A percentile compares a stretch with the other conserved stretches of the same genome.
Conservation (phyloP, 2,329 filamentous ascomycete genomes). For the Dactylellina sp. region DNA sequence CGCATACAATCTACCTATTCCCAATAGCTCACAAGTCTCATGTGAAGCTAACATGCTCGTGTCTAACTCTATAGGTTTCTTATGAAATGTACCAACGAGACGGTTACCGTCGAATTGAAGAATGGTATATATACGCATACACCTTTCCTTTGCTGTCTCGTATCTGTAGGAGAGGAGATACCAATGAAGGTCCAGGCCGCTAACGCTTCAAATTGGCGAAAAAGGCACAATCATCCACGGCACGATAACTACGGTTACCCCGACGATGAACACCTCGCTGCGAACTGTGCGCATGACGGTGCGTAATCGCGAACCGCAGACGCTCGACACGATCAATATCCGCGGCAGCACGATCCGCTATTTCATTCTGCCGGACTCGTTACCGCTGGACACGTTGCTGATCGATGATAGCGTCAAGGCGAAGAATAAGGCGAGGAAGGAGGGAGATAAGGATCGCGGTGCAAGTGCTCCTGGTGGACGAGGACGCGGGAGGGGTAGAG, state of each 20-base stretch:
- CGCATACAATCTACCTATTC: too few species aligned
- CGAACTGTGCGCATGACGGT: slow-evolving; percentile 97
- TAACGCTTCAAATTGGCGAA: too few species aligned
- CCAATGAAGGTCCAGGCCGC: too few species aligned
- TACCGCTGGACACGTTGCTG: slow-evolving; percentile 92
- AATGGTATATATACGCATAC: slow-evolving; percentile 74
- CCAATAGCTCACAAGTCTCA: too few species aligned
- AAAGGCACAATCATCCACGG: slow-evolving; percentile 93
- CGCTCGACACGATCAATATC: slow-evolving; percentile 95
- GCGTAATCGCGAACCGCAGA: slow-evolving; percentile 85
- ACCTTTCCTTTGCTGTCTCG: slow-evolving; percentile 14
- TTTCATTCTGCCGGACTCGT: slow-evolving; percentile 93
- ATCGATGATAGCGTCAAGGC: slow-evolving; percentile 98
- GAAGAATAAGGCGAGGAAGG: slow-evolving; percentile 99
- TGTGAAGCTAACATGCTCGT: too few species aligned
- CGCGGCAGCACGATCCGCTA: slow-evolving; percentile 96
- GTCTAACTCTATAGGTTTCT: slow-evolving; percentile 77
- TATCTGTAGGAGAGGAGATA: too few species aligned
- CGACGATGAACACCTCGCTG: slow-evolving; percentile 97
- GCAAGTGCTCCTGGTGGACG: slow-evolving; percentile 68
- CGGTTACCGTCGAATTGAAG: slow-evolving; percentile 97
- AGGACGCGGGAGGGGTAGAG: slow-evolving; percentile 65
- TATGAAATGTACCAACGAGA: slow-evolving; percentile 99
- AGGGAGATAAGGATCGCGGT: slow-evolving; percentile 72
- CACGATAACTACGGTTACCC: slow-evolving; percentile 95